Base-by-base conservation (phyloP, 768 basidiomycete species). In the Lactarius akahatsu region DNA sequence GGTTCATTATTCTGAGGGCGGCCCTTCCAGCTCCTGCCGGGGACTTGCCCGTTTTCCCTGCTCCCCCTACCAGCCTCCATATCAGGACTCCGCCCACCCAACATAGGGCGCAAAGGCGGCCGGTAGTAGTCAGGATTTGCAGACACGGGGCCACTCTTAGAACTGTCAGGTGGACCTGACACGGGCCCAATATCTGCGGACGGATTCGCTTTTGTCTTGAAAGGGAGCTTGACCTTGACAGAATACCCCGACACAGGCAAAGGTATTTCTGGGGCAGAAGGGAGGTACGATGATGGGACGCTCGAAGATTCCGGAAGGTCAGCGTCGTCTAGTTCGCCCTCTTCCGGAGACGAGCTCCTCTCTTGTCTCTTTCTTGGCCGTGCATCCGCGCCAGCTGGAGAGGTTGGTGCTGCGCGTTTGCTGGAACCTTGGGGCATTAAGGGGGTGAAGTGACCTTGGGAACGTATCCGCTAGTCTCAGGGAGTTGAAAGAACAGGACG, bases 321-420 rank as follows among this genome's bases (percentile, higher is more conserved):
- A 50, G 75, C 78, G 74, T 92, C 90, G 76, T 91, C 90, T 58
- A 93, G 78, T 71, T 93, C 91, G 66, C 91, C 91, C 74, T 93
- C 91, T 76, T 93, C 91, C 59, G 90, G 90, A 59, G 66, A 67
- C 1, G 90, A 81, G 1, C 77, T 88, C 2, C 87, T 82, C 10
- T 80, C 79, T 23, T 74, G 78, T 54, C 88, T 81, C 73, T 92
- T 91, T 6, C 75, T 43, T 11, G 83, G 80, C 59, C 88, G 80
- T 45, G 77, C 75, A 65, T 79, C 77, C 2, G 78, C 77, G 45
- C 26, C 58, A 34, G 57, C 20, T 56, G 85, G 81, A 16, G 86
- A 85, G 57, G 76, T 74, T 43, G 86, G 86, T 34, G 86, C 86
- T 61, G 77, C 78, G 65, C 91, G 83, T 78, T 92, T 92, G 59